A percentile compares a stretch with the other conserved stretches of the same genome.
Conservation (phyloP, 805 yeast species). For the Candida michaelii region DNA sequence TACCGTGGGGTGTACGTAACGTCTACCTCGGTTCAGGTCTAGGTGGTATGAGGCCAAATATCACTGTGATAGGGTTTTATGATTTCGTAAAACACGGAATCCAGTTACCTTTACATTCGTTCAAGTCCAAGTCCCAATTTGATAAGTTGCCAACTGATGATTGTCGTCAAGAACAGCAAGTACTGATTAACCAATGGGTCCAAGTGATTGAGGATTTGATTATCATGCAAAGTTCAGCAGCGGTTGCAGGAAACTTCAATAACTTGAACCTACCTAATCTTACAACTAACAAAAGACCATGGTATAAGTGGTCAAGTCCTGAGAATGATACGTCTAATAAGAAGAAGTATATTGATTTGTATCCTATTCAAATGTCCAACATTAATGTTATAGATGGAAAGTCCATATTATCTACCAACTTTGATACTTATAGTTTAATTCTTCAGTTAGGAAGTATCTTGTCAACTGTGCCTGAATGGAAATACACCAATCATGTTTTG, state of each 20-base stretch:
- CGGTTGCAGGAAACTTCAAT: conserved; percentile 87
- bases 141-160: conserved; percentile 70
- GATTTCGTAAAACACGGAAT: conserved; percentile 54
- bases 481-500: conserved; percentile 59
- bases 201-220: conserved; percentile 87
- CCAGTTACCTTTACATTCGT: conserved; percentile 25
- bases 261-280: conserved; percentile 59
- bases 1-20: conserved; percentile 95
- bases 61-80: conserved; percentile 87
- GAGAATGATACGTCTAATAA: conserved; percentile 16
- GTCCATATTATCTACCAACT: conserved; percentile 78
- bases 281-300: not conserved
- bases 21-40: conserved; percentile 90
- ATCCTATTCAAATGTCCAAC: conserved; percentile 97
- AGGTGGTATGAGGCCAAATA: conserved; percentile 98
- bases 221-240: conserved; percentile 86
- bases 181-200: conserved; percentile 83
- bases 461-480: conserved; percentile 93
- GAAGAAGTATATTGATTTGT: conserved; percentile 70
- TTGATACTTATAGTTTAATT: conserved; percentile 93
- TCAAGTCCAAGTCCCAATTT: conserved; percentile 19
- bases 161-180: conserved; percentile 67
- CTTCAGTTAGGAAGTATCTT: conserved; percentile 91
- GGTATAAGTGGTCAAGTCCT: conserved; percentile 1
- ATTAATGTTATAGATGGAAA: conserved; percentile 67